Conservation (phyloP, 768 basidiomycete genomes). For the Piloderma croceum region DNA sequence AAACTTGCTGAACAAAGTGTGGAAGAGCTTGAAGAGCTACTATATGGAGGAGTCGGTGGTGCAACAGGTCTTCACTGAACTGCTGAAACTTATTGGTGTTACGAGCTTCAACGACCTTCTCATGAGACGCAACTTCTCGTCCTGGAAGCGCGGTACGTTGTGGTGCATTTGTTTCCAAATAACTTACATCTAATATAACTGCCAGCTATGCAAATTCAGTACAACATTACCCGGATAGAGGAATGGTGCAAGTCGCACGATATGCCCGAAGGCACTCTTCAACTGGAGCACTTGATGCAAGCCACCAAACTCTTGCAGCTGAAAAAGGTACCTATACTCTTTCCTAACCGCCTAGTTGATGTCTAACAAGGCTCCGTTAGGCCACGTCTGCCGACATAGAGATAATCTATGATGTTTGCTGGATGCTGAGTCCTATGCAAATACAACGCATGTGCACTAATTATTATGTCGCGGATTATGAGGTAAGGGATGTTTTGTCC, state of each 20-base stretch:
- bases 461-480: constrained; percentile 98
- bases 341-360: no score
- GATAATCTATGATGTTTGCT: constrained; percentile 98
- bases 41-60: constrained; percentile 97
- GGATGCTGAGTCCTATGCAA: constrained; percentile 99
- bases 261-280: constrained; percentile 97
- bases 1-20: constrained; percentile 94
- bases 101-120: constrained; percentile 97
- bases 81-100: constrained; percentile 92
- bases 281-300: constrained; percentile 98
- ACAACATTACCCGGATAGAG: constrained; percentile 95
- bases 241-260: constrained; percentile 99
- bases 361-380: no score
- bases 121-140: constrained; percentile 98
- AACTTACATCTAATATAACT: background rate
- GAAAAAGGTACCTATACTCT: constrained; percentile 68
- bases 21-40: constrained; percentile 97
- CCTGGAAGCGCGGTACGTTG: constrained; percentile 92
- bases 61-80: constrained; percentile 90
- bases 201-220: constrained; percentile 99
- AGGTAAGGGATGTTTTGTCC: constrained; percentile 44
- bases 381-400: constrained; percentile 93
- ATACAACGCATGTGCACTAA: constrained; percentile 99
- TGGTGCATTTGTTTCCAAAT: background rate
- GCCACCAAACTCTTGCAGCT: constrained; percentile 96